Conservation (phyloP, 2,329 filamentous ascomycete species). For the Botrytis tulipae region DNA sequence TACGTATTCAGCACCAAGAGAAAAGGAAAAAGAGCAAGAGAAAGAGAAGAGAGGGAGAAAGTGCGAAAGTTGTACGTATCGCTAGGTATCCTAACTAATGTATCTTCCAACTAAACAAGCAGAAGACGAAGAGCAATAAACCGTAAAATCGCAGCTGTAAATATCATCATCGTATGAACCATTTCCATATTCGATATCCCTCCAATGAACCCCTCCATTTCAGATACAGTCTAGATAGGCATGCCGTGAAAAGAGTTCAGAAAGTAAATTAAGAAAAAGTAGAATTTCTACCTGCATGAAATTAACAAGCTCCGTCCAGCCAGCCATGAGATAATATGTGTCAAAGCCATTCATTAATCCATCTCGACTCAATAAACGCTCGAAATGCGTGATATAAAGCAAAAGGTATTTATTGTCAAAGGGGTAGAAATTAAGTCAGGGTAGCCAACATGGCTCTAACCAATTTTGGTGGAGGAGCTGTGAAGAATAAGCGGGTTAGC, state of each 20-base stretch:
- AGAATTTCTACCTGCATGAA: not conserved
- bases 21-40: too few relatives aligned
- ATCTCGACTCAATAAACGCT: conserved; percentile 1
- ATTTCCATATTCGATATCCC: conserved; percentile 7
- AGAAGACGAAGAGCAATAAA: not conserved
- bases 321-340: not conserved
- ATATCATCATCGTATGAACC: conserved; percentile 2
- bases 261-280: not conserved
- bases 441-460: conserved; percentile 70
- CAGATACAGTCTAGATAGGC: conserved; percentile 15
- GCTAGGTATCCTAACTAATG: not conserved
- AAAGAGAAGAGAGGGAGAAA: not conserved
- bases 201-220: conserved; percentile 5
- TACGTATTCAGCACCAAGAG: not conserved
- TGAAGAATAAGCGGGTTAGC: conserved; percentile 30
- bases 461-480: conserved; percentile 63
- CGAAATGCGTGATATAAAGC: not conserved
- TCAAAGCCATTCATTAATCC: conserved; percentile 6
- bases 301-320: not conserved
- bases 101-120: not conserved
- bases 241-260: not conserved
- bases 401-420: not conserved
- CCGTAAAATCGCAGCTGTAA: not conserved
- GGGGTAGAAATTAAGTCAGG: conserved; percentile 50
- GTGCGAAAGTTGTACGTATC: not conserved